Conservation (phyloP, 192 early-diverging fungal genomes). For the Linnemannia elongata region DNA sequence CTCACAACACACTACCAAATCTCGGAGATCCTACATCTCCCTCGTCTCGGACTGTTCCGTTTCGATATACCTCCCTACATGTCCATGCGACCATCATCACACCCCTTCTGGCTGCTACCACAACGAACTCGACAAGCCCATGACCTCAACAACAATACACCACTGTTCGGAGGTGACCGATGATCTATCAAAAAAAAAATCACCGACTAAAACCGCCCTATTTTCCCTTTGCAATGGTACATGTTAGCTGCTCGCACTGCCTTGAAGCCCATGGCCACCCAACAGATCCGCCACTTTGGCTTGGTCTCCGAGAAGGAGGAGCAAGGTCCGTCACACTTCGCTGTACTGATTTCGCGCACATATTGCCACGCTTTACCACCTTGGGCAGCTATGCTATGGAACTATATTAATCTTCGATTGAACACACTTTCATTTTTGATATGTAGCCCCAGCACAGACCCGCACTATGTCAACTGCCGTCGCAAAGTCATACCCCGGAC, state of each 20-base stretch:
- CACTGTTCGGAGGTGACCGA: not conserved
- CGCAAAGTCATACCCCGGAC: conserved; percentile 57
- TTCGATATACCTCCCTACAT: not conserved
- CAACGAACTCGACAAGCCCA: not conserved
- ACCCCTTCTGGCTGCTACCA: too few relatives aligned
- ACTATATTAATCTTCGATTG: not conserved
- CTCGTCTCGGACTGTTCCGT: conserved; percentile 3
- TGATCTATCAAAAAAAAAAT: not conserved
- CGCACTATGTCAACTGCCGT: conserved; percentile 54
- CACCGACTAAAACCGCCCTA: not conserved
- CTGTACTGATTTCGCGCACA: not conserved
- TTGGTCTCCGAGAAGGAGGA: conserved; percentile 56
- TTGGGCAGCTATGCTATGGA: too few relatives aligned
- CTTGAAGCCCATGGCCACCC: conserved; percentile 51
- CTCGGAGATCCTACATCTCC: conserved; percentile 24
- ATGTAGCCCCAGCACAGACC: conserved; percentile 27
- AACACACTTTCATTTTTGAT: not conserved
- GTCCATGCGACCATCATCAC: not conserved
- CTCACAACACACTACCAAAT: not conserved
- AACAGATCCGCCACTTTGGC: conserved; percentile 54
- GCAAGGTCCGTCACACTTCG: conserved; percentile 25
- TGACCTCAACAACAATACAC: not conserved
- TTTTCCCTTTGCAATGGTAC: not conserved
- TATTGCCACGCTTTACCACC: too few relatives aligned
- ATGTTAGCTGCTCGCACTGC: conserved; percentile 46